Base-by-base conservation (phyloP, 495 filamentous ascomycete species). In the Penicillium argentinense region DNA sequence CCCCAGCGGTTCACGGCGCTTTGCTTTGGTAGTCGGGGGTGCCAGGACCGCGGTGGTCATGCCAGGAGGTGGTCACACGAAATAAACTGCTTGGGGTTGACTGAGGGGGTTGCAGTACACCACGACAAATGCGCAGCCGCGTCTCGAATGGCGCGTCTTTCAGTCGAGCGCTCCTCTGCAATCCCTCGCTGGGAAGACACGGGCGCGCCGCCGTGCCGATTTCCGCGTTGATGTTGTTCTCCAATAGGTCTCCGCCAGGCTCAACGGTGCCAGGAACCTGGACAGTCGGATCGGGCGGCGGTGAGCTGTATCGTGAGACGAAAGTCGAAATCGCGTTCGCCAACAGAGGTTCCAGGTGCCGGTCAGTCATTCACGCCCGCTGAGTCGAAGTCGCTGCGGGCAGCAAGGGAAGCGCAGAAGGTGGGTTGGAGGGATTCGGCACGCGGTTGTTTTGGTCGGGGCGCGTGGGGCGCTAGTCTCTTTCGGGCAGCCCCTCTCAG, bases 401-500 rank as follows among this genome's bases (percentile, higher is more conserved):
- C 44, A 40, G 53, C 49, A 57, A 53, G 53, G 47, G 49, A 42
- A 47, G 39, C 38, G 49, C 47, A 45, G 54, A 55, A 40, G 56
- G 57, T 53, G 47, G 56, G 56, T 63, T 54, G 50, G 59, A 53
- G 49, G 46, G 55, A 60, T 63, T 63, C 59, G 32, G 67, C 67
- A 73, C 69, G 68, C 70, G 68, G 63, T 73, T 74, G 68, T 72
- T 74, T 74, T 74, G 71, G 68, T 74, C 62, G 61, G 67, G 59
- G 66, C 66, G 70, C 67, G 70, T 68, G 70, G 68, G 64, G 61
- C 68, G 60, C 71, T 74, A 74, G 58, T 49, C 65, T 54, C 12
- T 14, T 72, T 72, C 56, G 45, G 63, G 63, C 45, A 42, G 34
- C 52, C 40, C 45, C 32, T 51, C 49, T 37, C 28, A 45, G 29